Base-by-base conservation (phyloP, 768 basidiomycete genomes). In the Galerina marginata region DNA sequence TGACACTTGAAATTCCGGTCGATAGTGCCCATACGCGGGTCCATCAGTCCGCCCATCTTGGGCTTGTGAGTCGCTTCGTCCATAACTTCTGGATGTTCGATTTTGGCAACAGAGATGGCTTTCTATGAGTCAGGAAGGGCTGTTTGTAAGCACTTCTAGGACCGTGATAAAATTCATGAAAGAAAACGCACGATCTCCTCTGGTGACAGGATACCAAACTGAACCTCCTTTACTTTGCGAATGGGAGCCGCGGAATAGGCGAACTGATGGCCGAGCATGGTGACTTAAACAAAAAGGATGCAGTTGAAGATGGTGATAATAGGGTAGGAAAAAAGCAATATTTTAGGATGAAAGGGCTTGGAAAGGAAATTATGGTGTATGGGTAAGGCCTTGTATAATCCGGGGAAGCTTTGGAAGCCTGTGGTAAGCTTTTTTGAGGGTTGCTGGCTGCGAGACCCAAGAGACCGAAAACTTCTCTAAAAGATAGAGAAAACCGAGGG, bases 1-100 rank as follows among this genome's bases (percentile, higher is more conserved):
- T 98, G 95, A 74, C 97, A 99, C 81, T 99, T 99, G 80, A 96
- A 96, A 74, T 96, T 95, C 66, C 95, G 84, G 81, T 96, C 95
- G 68, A 96, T 96, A 29, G 95, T 99, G 40, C 97, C 97, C 91
- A 99, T 94, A 60, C 94, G 88, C 52, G 96, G 94, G 79, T 99
- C 97, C 91, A 96, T 96, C 71, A 99, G 80, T 47, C 97, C 97
- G 49, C 95, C 95, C 25, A 87, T 81, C 79, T 97, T 98, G 25
- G 93, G 92, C 71, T 89, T 91, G 70, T 91, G 91, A 1, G 89
- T 93, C 16, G 89, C 78, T 74, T 99, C 97, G 69, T 99, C 97
- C 90, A 96, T 96, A 60, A 98, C 96, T 74, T 99, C 97, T 9
- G 96, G 95, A 81, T 95, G 90, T 80, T 99, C 97, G 69, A 99